A percentile compares a stretch with the other conserved stretches of the same genome.
Conservation (phyloP, 257 asterid species). For the Nicotiana undulata region DNA sequence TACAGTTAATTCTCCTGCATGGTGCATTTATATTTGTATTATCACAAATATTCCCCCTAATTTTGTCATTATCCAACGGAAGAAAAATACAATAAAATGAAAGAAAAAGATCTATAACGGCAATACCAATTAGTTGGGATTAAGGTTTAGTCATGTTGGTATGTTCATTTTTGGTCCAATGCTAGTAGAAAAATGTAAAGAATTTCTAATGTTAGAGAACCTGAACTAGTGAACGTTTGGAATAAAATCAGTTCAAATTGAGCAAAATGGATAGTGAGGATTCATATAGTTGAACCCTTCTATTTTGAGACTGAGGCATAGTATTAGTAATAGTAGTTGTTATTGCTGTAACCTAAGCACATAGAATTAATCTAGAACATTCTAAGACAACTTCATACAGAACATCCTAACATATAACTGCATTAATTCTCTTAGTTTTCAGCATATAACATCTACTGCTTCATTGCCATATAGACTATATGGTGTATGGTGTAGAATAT, state of each 20-base stretch:
- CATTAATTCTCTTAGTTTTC: neutral
- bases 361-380: neutral
- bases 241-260: neutral
- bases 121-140: neutral
- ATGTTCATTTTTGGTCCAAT: too few relatives aligned
- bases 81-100: neutral
- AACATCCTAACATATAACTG: neutral
- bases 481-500: neutral
- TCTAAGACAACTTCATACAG: neutral
- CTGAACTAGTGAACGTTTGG: neutral
- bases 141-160: neutral
- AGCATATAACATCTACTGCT: neutral
- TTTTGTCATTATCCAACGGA: neutral
- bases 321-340: neutral
- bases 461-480: neutral
- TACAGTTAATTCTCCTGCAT: neutral
- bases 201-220: neutral
- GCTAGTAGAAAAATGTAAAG: neutral
- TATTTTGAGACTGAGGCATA: neutral
- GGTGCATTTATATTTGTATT: neutral
- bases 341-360: neutral
- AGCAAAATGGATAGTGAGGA: neutral
- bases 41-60: neutral
- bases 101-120: neutral
- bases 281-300: neutral